Percentiles rank a stretch among this genome's conserved stretches.
phyloP scores from a whole-genome alignment of 768 basidiomycete species.

The Phaeotremella fagi region DNA sequence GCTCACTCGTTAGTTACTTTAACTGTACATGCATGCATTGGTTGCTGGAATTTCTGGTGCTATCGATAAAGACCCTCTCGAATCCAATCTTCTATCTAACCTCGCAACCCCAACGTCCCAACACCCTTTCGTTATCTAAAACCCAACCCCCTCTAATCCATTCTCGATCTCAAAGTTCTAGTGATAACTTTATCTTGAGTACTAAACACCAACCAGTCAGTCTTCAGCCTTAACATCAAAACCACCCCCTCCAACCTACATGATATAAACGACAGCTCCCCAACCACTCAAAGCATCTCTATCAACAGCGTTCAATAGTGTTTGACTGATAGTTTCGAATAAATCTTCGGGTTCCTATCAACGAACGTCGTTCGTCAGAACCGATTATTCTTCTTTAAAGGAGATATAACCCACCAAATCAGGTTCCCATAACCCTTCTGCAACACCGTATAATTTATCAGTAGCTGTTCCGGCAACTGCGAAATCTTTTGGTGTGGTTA shows the following conservation, averaged over 20 bases:
- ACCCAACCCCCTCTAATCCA: no score
- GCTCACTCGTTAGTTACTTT: no score
- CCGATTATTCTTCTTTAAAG: no score
- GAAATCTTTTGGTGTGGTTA: constrained; percentile 63
- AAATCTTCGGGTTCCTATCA: constrained; percentile 78
- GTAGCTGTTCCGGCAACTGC: constrained; percentile 92
- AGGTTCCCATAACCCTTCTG: constrained; percentile 97
- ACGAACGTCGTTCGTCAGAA: no score
- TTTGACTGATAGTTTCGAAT: constrained; percentile 97
- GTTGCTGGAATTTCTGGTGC: neutral
- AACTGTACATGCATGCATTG: no score
- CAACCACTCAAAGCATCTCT: constrained; percentile 95
- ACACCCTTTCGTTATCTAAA: neutral
- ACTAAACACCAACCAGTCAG: constrained; percentile 26
- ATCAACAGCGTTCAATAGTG: constrained; percentile 88
- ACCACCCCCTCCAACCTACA: constrained; percentile 57
- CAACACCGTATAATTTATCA: constrained; percentile 89
- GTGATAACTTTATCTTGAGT: constrained; percentile 62
- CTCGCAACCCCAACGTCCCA: neutral
- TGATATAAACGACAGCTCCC: constrained; percentile 91
- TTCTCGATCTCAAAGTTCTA: constrained; percentile 79
- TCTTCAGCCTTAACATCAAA: neutral
- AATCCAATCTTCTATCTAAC: neutral
- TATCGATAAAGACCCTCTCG: neutral
- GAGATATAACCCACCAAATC: constrained; percentile 58